These are phyloP conservation scores for Exophiala bonariae DNA, from an alignment of 2,329 filamentous ascomycete genomes.

Conservation along the genomic window DNA sequence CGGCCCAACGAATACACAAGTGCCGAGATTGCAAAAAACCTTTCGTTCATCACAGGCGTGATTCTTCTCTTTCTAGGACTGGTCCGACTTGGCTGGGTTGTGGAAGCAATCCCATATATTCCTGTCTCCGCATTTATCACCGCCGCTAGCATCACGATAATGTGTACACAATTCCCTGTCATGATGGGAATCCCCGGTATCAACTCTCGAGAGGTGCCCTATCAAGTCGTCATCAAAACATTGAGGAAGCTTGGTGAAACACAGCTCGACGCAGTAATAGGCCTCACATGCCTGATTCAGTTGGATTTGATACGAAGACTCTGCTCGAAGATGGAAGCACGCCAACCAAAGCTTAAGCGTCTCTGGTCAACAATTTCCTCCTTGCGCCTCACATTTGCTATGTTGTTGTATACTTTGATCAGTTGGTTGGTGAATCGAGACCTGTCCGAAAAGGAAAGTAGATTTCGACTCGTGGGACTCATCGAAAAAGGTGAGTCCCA, in stretches of 20 bases:
- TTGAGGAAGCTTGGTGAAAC: slow-evolving; percentile 67
- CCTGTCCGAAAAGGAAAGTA: slow-evolving; percentile 40
- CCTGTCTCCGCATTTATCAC: slow-evolving; percentile 95
- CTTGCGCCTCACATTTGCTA: slow-evolving; percentile 84
- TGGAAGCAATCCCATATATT: slow-evolving; percentile 86
- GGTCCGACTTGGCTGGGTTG: slow-evolving; percentile 79
- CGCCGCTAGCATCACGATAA: slow-evolving; percentile 86
- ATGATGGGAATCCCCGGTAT: slow-evolving; percentile 75
- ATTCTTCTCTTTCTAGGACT: slow-evolving; percentile 78
- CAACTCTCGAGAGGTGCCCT: slow-evolving; percentile 76
- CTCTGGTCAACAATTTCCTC: slow-evolving; percentile 84
- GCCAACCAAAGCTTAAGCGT: slow-evolving; percentile 68
- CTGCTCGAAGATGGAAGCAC: slow-evolving; percentile 67
- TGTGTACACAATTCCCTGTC: slow-evolving; percentile 74
- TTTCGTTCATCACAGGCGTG: slow-evolving; percentile 73
- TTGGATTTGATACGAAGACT: slow-evolving; percentile 71
- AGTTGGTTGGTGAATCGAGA: slow-evolving; percentile 79
- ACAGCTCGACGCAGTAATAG: slow-evolving; percentile 77
- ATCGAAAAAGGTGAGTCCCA: slow-evolving; percentile 57
- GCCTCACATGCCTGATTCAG: slow-evolving; percentile 72
- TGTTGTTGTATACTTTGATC: slow-evolving; percentile 86
- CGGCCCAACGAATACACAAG: slow-evolving; percentile 54
- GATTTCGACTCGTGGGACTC: slow-evolving; percentile 9
- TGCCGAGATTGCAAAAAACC: slow-evolving; percentile 71
- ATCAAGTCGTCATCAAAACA: slow-evolving; percentile 77